Evolutionary conservation across 2,329 filamentous ascomycete species (phyloP).

Genomic region (Trichoderma koningiopsis): DNA sequence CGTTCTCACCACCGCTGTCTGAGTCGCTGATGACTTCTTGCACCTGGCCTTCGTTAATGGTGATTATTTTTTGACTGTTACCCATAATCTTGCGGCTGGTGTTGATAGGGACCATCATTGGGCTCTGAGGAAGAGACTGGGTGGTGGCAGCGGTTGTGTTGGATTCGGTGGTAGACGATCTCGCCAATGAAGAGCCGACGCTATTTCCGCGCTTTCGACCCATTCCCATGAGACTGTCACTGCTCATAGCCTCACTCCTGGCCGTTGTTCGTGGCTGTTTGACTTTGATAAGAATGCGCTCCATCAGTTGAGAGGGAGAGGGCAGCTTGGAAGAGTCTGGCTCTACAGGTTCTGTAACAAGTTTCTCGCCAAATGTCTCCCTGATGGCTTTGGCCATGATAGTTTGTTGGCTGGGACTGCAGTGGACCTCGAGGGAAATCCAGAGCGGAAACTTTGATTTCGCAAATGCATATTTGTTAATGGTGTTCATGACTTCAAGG

Average conservation of each 20-base stretch:
- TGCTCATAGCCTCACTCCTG: constrained; percentile 43
- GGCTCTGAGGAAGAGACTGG: constrained; percentile 57
- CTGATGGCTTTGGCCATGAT: constrained; percentile 90
- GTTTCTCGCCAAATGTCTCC: constrained; percentile 75
- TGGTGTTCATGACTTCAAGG: constrained; percentile 85
- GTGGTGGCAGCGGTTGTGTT: constrained; percentile 48
- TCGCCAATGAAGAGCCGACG: constrained; percentile 66
- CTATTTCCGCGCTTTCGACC: constrained; percentile 66
- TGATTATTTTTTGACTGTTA: constrained; percentile 59
- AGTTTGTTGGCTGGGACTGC: constrained; percentile 77
- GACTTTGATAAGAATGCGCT: constrained; percentile 89
- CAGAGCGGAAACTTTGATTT: constrained; percentile 87
- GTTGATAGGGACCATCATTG: constrained; percentile 52
- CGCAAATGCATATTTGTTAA: constrained; percentile 91
- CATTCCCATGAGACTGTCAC: constrained; percentile 42
- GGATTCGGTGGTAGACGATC: constrained; percentile 63
- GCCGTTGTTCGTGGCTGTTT: constrained; percentile 65
- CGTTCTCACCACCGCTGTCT: constrained; percentile 66
- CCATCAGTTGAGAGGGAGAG: constrained; percentile 80
- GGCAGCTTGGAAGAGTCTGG: constrained; percentile 70
- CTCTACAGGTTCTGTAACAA: constrained; percentile 76
- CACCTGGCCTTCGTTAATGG: constrained; percentile 59
- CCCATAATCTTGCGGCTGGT: constrained; percentile 51
- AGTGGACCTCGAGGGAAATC: constrained; percentile 95
- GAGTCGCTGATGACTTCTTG: constrained; percentile 73